Base-by-base conservation (phyloP, 2,329 filamentous ascomycete species). In the Iodosphaeria phyllophila region DNA sequence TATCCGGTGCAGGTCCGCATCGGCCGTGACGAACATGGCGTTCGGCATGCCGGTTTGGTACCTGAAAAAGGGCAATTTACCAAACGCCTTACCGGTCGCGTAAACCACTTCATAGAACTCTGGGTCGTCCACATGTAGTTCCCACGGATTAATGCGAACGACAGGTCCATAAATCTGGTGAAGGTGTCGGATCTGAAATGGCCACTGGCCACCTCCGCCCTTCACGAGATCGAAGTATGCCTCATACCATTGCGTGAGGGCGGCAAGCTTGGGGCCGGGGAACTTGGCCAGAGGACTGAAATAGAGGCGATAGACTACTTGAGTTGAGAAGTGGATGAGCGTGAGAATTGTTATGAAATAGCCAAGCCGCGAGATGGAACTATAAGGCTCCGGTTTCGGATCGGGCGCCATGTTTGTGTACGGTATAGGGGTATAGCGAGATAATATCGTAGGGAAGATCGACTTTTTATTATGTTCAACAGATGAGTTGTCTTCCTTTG, bases 11-110 rank as follows among this genome's bases (percentile, higher is more conserved):
- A 29, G 22, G 18, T 33, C 28, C 4, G 28, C 15, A 5, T 29
- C 23, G 8, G 28, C 19, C 0, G 35, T 38, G 5, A 22, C 23
- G 13, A 39, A 30, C 8, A 22, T 26, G 5, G 35, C 15, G n/a
- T 28, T 18, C 7, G 33, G 30, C 6, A 25, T 24, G 20, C 24
- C 18, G 22, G 36, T 29, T 3, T 33, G 30, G 17, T 30, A 13
- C 11, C 29, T 16, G 8, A 32, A 30, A 3, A 8, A 5, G 4
- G 27, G 8, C 6, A 23, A 16, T 23, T 37, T 37, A 23, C 33
- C 33, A 4, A 23, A 18, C 6, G 23, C 23, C 18, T 25, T 25
- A 8, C 10, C 18, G 4, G 15, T 21, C 7, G 26, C 18, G 12
- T 25, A 29, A 5, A 32, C 12, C n/a, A 24, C 29, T 16, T 29